These are phyloP conservation scores for Cryptococcus depauperatus DNA, from an alignment of 1,284 basidiomycete species.

Conservation along the genomic window DNA sequence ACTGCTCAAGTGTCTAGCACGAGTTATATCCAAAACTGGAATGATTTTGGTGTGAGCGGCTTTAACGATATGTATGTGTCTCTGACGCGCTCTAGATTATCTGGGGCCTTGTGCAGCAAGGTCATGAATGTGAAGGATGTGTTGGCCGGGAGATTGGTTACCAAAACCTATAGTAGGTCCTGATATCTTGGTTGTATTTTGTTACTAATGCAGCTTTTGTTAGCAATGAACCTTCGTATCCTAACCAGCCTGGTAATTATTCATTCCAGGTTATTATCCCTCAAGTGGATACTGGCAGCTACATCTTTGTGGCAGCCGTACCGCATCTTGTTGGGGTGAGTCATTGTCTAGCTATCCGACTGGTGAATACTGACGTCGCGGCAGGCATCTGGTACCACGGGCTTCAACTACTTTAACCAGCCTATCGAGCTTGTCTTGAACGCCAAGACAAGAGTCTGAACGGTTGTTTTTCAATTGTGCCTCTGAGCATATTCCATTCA, in stretches of 20 bases:
- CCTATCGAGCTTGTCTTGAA: conserved; percentile 11
- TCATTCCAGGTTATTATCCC: conserved; percentile 15
- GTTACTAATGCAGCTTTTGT: neutral
- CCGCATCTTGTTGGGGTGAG: conserved; percentile 26
- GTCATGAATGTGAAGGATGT: conserved; percentile 11
- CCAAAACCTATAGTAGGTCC: conserved; percentile 21
- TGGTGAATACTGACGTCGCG: neutral
- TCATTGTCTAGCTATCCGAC: neutral
- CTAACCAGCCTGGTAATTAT: conserved; percentile 6
- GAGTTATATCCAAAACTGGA: conserved; percentile 23
- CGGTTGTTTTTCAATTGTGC: too few relatives aligned
- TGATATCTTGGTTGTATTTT: neutral
- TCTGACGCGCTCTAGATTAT: conserved; percentile 7
- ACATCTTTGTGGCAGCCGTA: conserved; percentile 17
- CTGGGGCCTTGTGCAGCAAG: conserved; percentile 11
- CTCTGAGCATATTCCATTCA: too few relatives aligned
- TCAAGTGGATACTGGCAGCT: conserved; percentile 4
- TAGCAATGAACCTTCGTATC: neutral
- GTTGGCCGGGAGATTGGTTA: conserved; percentile 16
- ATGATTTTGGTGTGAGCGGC: conserved; percentile 20
- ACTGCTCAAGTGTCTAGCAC: conserved; percentile 6
- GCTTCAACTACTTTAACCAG: conserved; percentile 22
- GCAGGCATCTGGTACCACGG: conserved; percentile 18
- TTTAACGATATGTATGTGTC: neutral
- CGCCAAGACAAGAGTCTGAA: conserved; percentile 3